phyloP scores from a whole-genome alignment of 345 rosid species.

The Firmiana major region DNA sequence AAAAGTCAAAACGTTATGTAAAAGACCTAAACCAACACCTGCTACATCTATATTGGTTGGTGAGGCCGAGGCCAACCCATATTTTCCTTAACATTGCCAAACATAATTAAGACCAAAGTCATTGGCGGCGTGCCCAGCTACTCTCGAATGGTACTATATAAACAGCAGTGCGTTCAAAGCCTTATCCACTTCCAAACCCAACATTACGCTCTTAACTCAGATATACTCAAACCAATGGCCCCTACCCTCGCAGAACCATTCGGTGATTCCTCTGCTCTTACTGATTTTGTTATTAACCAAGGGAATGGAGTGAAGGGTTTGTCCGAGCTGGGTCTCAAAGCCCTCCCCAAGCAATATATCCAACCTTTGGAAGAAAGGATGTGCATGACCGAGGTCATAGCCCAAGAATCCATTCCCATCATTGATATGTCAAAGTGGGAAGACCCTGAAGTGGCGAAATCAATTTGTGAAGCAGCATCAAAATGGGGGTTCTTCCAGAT shows the following conservation, averaged over 20 bases:
- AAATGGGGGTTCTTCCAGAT: conserved; percentile 28
- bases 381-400: not conserved
- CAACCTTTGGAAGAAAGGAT: not conserved
- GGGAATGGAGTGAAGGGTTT: conserved; percentile 24
- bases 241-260: not conserved
- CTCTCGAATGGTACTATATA: not conserved
- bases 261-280: not conserved
- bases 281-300: conserved; percentile 7
- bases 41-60: not conserved
- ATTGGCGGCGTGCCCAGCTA: not conserved
- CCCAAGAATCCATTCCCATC: conserved; percentile 1
- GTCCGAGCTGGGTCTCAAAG: conserved; percentile 7
- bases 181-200: not conserved
- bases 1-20: too few species aligned
- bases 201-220: not conserved
- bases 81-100: not conserved
- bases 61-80: not conserved
- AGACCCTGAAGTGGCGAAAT: conserved; percentile 3
- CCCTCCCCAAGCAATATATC: conserved; percentile 14
- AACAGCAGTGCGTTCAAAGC: not conserved
- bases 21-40: not conserved
- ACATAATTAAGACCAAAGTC: not conserved
- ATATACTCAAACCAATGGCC: not conserved
- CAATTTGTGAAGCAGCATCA: conserved; percentile 18
- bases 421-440: conserved; percentile 12